Evolutionary conservation across 2,329 filamentous ascomycete genomes (phyloP).

Genomic region (Neophaeococcomyces mojaviensis): DNA sequence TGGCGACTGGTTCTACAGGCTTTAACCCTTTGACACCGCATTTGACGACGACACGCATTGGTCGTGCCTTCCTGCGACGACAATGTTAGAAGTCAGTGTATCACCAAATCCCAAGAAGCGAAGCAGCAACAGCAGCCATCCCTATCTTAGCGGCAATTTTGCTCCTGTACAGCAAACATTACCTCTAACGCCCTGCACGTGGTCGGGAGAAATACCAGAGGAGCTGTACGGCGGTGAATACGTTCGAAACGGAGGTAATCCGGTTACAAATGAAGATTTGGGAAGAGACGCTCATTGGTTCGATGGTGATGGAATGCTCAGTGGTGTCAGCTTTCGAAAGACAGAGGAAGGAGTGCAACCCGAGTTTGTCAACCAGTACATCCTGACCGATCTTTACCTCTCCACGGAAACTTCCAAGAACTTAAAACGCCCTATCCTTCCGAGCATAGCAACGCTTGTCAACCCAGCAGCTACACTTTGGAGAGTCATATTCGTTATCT

Average conservation of each 20-base stretch:
- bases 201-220: slow-evolving; percentile 52
- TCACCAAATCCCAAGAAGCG: slow-evolving; percentile 9
- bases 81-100: slow-evolving; percentile 3
- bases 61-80: neutral
- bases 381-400: slow-evolving; percentile 60
- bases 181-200: slow-evolving; percentile 50
- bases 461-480: slow-evolving; percentile 49
- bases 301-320: slow-evolving; percentile 68
- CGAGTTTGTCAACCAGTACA: slow-evolving; percentile 62
- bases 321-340: slow-evolving; percentile 55
- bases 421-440: slow-evolving; percentile 52
- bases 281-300: slow-evolving; percentile 64
- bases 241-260: slow-evolving; percentile 64
- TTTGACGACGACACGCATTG: neutral
- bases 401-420: slow-evolving; percentile 43
- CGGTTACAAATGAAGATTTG: slow-evolving; percentile 53
- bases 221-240: slow-evolving; percentile 64
- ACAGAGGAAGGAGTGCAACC: slow-evolving; percentile 43
- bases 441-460: slow-evolving; percentile 60
- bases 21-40: neutral
- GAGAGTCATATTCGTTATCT: slow-evolving; percentile 44
- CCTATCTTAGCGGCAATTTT: slow-evolving; percentile 61
- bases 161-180: slow-evolving; percentile 54
- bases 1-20: neutral
- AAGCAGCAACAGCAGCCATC: slow-evolving; percentile 17